These are phyloP conservation scores for Torulaspora franciscae DNA, from an alignment of 805 yeast species.

Conservation along the genomic window DNA sequence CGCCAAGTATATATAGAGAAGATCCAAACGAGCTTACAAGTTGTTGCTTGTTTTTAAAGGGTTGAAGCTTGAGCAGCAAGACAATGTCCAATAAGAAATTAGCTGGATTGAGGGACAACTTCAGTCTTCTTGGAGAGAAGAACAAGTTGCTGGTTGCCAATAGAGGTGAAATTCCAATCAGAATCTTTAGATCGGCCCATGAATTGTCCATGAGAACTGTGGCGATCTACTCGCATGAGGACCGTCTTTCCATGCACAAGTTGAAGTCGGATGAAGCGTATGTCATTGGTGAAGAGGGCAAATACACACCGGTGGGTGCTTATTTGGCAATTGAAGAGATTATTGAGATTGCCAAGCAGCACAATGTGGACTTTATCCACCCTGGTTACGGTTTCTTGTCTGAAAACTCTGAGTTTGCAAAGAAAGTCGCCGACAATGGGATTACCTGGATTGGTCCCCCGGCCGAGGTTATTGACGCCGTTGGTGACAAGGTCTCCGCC, in stretches of 20 bases:
- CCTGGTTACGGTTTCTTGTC: conserved; percentile 91
- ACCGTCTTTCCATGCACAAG: conserved; percentile 89
- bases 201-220: conserved; percentile 96
- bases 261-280: conserved; percentile 92
- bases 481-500: conserved; percentile 96
- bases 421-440: conserved; percentile 83
- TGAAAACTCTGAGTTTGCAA: conserved; percentile 90
- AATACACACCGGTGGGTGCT: conserved; percentile 93
- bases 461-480: conserved; percentile 79
- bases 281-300: conserved; percentile 83
- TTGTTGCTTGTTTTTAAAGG: background rate
- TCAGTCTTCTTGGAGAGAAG: conserved; percentile 37
- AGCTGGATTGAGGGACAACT: conserved; percentile 34
- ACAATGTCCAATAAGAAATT: conserved; percentile 21
- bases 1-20: background rate
- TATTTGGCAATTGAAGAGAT: conserved; percentile 94
- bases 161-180: conserved; percentile 79
- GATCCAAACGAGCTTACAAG: no score
- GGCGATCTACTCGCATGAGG: conserved; percentile 95
- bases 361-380: conserved; percentile 79
- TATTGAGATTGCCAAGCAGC: conserved; percentile 73
- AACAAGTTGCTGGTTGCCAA: conserved; percentile 72
- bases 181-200: conserved; percentile 96
- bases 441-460: conserved; percentile 97
- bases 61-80: background rate